A percentile compares a stretch with the other conserved stretches of the same genome.
Evolutionary conservation across 768 basidiomycete species (phyloP).

Genomic region (Harrya chromipes): DNA sequence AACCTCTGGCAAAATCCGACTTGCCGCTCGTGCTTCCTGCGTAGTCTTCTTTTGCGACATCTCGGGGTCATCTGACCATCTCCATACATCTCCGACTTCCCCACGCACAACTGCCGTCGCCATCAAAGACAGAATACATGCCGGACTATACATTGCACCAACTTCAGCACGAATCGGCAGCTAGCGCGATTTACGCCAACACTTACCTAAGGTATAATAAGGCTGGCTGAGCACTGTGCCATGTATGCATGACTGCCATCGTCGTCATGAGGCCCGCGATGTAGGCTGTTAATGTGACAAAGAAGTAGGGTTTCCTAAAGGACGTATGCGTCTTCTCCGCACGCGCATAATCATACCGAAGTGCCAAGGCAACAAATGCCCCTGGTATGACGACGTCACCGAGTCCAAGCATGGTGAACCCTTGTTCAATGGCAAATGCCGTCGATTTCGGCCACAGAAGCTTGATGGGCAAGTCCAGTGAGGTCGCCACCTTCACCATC

Average conservation of each 20-base stretch:
- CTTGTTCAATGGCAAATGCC: constrained; percentile 44
- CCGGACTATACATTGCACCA: constrained; percentile 47
- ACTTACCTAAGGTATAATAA: constrained; percentile 84
- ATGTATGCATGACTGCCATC: constrained; percentile 82
- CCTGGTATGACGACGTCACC: constrained; percentile 78
- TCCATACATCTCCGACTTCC: constrained; percentile 69
- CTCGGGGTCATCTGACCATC: constrained; percentile 59
- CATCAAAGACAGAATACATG: constrained; percentile 70
- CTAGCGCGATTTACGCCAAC: background rate
- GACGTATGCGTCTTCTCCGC: constrained; percentile 29
- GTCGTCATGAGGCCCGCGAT: constrained; percentile 68
- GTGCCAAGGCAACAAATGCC: constrained; percentile 75
- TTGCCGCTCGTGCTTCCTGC: constrained; percentile 9
- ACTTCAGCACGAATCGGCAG: background rate
- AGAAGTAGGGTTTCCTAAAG: constrained; percentile 76
- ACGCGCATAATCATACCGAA: constrained; percentile 77
- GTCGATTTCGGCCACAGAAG: constrained; percentile 80
- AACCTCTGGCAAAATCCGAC: constrained; percentile 11
- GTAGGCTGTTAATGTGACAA: constrained; percentile 66
- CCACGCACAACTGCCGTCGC: constrained; percentile 57
- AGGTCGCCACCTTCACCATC: constrained; percentile 94
- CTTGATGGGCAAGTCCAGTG: constrained; percentile 91
- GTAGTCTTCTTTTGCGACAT: constrained; percentile 20
- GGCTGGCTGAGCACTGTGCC: constrained; percentile 81
- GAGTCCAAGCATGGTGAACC: constrained; percentile 88